Percentiles rank a stretch among this genome's conserved stretches.
Conservation (phyloP, 495 filamentous ascomycete genomes). For the Immersiella caudata region DNA sequence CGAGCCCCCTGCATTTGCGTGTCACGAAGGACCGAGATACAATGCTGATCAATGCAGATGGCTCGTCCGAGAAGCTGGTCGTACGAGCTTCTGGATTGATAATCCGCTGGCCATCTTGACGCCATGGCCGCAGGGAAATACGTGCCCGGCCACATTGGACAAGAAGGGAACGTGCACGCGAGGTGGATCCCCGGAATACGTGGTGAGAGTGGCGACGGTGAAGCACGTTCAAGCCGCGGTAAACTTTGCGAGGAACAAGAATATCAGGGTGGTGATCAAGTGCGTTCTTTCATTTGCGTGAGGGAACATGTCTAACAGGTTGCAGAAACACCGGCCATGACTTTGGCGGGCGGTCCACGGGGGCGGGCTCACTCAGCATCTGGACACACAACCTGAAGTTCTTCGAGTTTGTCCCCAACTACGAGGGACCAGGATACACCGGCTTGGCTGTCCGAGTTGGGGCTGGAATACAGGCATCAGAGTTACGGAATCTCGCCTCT, state of each 20-base stretch:
- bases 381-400: slow-evolving; percentile 61
- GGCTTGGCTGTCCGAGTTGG: slow-evolving; percentile 52
- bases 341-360: slow-evolving; percentile 58
- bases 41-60: slow-evolving; percentile 47
- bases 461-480: slow-evolving; percentile 50
- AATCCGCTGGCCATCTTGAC: slow-evolving; percentile 40
- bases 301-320: slow-evolving; percentile 33
- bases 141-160: slow-evolving; percentile 37
- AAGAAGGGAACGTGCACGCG: slow-evolving; percentile 49
- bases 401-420: slow-evolving; percentile 45
- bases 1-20: slow-evolving; percentile 54
- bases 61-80: slow-evolving; percentile 27
- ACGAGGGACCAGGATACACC: slow-evolving; percentile 43
- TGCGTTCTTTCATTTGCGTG: slow-evolving; percentile 44
- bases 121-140: slow-evolving; percentile 44
- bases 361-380: slow-evolving; percentile 58
- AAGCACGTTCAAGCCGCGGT: slow-evolving; percentile 61
- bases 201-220: slow-evolving; percentile 59
- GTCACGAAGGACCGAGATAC: slow-evolving; percentile 51
- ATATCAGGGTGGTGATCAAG: slow-evolving; percentile 64
- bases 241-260: slow-evolving; percentile 63
- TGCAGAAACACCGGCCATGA: slow-evolving; percentile 70
- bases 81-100: slow-evolving; percentile 39
- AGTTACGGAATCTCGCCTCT: slow-evolving; percentile 45
- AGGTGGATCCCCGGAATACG: slow-evolving; percentile 61